Evolutionary conservation across 257 asterid genomes (phyloP).

Genomic region (Nicotiana otophora): DNA sequence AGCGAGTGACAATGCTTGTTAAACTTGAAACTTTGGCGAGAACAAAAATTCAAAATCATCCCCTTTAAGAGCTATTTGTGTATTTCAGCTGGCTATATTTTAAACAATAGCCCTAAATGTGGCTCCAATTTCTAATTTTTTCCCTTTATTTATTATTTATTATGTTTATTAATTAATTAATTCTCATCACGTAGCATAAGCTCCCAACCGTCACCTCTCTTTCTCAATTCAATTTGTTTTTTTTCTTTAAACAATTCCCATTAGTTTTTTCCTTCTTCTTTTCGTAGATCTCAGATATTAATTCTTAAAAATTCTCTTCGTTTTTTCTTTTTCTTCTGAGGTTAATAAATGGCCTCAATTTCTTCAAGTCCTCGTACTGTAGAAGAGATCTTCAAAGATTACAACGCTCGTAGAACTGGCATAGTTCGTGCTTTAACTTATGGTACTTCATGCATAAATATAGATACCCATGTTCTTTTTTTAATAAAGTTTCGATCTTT

Average conservation of each 20-base stretch:
- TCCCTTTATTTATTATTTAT: too few species aligned
- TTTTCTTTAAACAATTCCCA: not conserved
- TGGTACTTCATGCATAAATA: slow-evolving; percentile 34
- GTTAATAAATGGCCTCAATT: slow-evolving; percentile 63
- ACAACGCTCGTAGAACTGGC: slow-evolving; percentile 76
- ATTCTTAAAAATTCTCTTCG: not conserved
- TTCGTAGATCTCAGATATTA: slow-evolving; percentile 11
- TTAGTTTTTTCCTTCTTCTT: not conserved
- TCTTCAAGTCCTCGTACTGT: slow-evolving; percentile 84
- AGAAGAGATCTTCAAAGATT: slow-evolving; percentile 97
- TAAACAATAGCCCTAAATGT: too few species aligned
- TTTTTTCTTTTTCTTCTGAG: not conserved
- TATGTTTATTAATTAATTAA: too few species aligned
- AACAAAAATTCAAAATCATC: too few species aligned
- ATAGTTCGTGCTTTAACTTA: slow-evolving; percentile 79
- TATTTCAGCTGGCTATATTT: too few species aligned
- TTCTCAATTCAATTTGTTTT: not conserved
- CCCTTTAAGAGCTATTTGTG: too few species aligned
- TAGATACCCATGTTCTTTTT: not conserved
- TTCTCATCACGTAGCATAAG: too few species aligned
- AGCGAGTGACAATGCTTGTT: too few species aligned
- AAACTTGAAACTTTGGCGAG: too few species aligned
- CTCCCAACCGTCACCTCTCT: not conserved
- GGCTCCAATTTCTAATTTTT: too few species aligned
- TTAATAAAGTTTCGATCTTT: not conserved